A percentile compares a stretch with the other conserved stretches of the same genome.
phyloP scores from a whole-genome alignment of 495 filamentous ascomycete species.

The Tetracladium setigerum region DNA sequence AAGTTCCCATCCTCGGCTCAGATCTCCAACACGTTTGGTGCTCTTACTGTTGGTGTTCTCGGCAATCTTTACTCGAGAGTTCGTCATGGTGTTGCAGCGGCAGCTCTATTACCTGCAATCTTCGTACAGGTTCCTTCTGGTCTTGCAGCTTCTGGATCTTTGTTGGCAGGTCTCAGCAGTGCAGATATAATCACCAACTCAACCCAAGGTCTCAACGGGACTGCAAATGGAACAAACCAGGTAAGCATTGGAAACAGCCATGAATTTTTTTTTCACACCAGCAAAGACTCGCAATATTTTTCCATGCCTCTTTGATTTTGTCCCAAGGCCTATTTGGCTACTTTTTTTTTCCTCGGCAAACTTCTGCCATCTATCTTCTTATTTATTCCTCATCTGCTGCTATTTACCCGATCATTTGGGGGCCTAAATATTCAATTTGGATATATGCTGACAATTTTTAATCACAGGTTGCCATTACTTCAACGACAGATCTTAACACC shows the following conservation, averaged over 20 bases:
- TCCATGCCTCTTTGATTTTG: too few species aligned
- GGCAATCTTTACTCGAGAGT: constrained; percentile 83
- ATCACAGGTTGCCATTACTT: constrained; percentile 9
- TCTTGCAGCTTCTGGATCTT: constrained; percentile 72
- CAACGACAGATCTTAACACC: constrained; percentile 37
- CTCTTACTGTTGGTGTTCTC: constrained; percentile 76
- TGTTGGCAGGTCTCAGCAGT: constrained; percentile 77
- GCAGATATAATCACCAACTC: constrained; percentile 68
- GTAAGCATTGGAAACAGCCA: constrained; percentile 8
- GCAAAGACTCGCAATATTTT: too few species aligned
- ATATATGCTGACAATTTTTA: constrained; percentile 2
- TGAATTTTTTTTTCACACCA: not conserved
- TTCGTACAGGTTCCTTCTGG: constrained; percentile 93
- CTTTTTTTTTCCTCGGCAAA: not conserved
- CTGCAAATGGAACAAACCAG: constrained; percentile 9
- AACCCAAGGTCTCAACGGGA: constrained; percentile 16
- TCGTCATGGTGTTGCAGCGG: constrained; percentile 79
- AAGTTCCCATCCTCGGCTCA: constrained; percentile 72
- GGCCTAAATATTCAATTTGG: not conserved
- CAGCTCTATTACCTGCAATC: constrained; percentile 84
- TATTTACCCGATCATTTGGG: constrained; percentile 5
- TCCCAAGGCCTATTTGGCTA: constrained; percentile 11
- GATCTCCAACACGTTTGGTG: constrained; percentile 76
- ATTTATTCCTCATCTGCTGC: not conserved
- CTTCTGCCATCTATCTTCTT: constrained; percentile 5